Evolutionary conservation across 306 rosid genomes (phyloP).

Genomic region (Pyrus communis): DNA sequence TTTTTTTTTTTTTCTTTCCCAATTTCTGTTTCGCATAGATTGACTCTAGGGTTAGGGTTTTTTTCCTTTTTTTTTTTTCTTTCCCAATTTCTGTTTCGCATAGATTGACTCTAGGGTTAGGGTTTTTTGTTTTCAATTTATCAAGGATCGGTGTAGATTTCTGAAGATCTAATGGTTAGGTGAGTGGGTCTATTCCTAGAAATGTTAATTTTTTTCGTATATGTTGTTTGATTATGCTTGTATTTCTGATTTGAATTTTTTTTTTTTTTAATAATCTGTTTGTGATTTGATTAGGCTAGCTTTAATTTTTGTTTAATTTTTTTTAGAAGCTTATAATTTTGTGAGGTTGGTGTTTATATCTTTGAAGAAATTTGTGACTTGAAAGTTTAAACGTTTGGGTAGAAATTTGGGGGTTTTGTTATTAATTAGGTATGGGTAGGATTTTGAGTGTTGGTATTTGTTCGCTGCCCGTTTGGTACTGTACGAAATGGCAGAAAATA

Average conservation of each 20-base stretch:
- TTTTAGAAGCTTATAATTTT: neutral
- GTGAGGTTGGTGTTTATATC: neutral
- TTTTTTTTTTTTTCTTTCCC: neutral
- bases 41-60: neutral
- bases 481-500: neutral
- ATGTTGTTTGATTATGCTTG: neutral
- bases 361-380: neutral
- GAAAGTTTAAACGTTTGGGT: neutral
- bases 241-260: neutral
- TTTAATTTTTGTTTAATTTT: neutral
- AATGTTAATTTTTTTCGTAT: neutral
- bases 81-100: neutral
- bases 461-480: neutral
- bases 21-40: neutral
- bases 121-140: neutral
- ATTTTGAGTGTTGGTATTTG: neutral
- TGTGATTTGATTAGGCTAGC: neutral
- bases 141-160: neutral
- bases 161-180: constrained; percentile 16
- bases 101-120: constrained; percentile 8
- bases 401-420: neutral
- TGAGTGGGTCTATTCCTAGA: neutral
- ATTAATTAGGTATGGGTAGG: neutral
- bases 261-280: neutral
- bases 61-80: neutral